Evolutionary conservation across 2,329 filamentous ascomycete genomes (phyloP).

Genomic region (Beauveria bassiana): DNA sequence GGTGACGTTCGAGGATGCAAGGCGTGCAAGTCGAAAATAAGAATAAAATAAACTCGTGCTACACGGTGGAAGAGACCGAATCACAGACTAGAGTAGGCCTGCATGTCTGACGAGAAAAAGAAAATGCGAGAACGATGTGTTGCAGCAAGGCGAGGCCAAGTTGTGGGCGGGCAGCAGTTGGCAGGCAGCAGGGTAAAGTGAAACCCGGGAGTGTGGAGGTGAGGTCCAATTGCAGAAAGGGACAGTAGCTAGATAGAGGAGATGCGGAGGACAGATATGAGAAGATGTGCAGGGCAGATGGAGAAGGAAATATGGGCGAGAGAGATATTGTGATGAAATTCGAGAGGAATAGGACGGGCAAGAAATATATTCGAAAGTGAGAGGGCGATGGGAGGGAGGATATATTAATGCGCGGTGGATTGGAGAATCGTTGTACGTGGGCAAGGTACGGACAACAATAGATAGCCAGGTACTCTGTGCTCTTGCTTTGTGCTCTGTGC

Average conservation of each 20-base stretch:
- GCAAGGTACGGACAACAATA: neutral
- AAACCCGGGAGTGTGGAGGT: neutral
- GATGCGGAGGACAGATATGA: neutral
- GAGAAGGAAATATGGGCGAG: too few species aligned
- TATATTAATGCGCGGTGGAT: neutral
- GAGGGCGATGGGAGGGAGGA: neutral
- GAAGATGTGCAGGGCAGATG: neutral
- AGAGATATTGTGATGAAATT: too few species aligned
- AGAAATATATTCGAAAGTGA: neutral
- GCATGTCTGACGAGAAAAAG: conserved; percentile 3
- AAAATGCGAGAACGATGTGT: neutral
- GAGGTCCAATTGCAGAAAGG: neutral
- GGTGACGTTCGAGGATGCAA: too few species aligned
- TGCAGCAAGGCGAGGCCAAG: neutral
- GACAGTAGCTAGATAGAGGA: neutral
- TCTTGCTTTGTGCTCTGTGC: too few species aligned
- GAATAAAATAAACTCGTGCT: neutral
- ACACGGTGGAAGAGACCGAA: neutral
- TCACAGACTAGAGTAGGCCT: neutral
- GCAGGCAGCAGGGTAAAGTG: neutral
- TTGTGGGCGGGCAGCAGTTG: neutral
- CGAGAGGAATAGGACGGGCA: neutral
- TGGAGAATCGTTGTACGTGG: neutral
- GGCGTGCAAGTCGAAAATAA: neutral
- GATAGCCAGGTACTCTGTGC: too few species aligned